Evolutionary conservation across 345 rosid genomes (phyloP), one percentile per base, ranked within the genome.

Genomic region (Gossypium stocksii): DNA sequence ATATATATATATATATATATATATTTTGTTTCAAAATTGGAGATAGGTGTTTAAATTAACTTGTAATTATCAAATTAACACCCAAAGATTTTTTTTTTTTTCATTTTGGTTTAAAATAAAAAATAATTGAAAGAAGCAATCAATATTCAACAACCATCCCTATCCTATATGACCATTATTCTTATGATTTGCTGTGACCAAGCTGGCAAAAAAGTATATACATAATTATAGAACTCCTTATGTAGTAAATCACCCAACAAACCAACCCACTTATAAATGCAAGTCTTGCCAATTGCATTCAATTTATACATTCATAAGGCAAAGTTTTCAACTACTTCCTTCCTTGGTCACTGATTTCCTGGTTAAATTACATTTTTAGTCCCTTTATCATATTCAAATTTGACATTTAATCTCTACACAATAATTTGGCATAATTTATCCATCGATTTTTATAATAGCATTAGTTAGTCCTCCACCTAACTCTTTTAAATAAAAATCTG

Each of bases 181-280:
- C 25, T 14, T 59, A 25, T 4, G 29, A 3, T 59, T 59, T 23
- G 38, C 63, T 25, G 17, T 59, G 63, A 59, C 23, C 62, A 58
- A 43, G 70, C 54, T 44, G 34, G 53, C 70, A 66, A 66, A 13
- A 11, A 6, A 34, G 41, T 34, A 41, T 43, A 19, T 11, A 66
- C 19, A 20, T 19, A 14, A 56, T 19, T 7, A 45, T 66, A 46
- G 1, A 43, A 66, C 38, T 10, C 34, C 25, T 43, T 34, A 19
- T 44, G 12, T 14, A 52, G 38, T 34, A 52, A 34, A 66, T 17
- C 79, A 71, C 53, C 72, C 48, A 73, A 22, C 79, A 22, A 34
- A 62, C 74, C 81, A 75, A 71, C 84, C 60, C 10, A 17, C 71
- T 77, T 48, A 77, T 85, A 77, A 87, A 85, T 82, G 88, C 84